These are phyloP conservation scores for Haematococcus sp. DNA, from an alignment of 139 green algal species.

Conservation along the genomic window DNA sequence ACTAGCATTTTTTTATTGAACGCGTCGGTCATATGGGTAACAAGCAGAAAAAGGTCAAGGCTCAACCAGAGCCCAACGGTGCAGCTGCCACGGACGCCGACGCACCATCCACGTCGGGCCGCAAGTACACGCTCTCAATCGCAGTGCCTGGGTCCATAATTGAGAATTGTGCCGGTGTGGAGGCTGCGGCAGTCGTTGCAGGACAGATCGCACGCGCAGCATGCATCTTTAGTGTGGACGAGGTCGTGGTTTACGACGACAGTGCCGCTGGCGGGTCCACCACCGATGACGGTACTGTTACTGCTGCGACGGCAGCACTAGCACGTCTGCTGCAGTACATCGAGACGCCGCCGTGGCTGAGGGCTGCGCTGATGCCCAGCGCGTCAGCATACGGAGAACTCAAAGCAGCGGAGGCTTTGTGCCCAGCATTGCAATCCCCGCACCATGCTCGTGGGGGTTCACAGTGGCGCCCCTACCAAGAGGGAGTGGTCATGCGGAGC, in stretches of 20 bases:
- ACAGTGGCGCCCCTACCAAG: constrained; percentile 9
- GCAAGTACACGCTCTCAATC: constrained; percentile 65
- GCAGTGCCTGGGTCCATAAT: constrained; percentile 74
- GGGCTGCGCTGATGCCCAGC: constrained; percentile 12
- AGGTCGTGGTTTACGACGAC: constrained; percentile 82
- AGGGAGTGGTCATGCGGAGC: constrained; percentile 19
- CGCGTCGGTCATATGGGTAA: no score
- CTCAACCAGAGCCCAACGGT: background rate
- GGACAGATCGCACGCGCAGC: constrained; percentile 71
- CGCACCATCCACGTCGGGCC: background rate
- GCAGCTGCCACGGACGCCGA: background rate
- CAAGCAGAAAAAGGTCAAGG: background rate
- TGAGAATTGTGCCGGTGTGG: constrained; percentile 65
- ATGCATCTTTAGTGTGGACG: constrained; percentile 81
- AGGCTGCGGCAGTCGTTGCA: constrained; percentile 69
- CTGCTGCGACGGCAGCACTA: constrained; percentile 59
- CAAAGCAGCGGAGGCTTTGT: constrained; percentile 1
- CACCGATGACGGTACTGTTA: background rate
- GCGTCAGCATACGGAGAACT: constrained; percentile 1
- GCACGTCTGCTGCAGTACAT: constrained; percentile 80
- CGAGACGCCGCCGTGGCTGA: constrained; percentile 86
- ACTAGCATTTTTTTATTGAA: no score
- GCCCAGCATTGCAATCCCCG: constrained; percentile 5
- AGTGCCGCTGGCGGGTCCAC: background rate
- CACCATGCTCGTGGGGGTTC: background rate